Base-by-base conservation (phyloP, 2,329 filamentous ascomycete species). In the Exophiala phaeomuriformis region DNA sequence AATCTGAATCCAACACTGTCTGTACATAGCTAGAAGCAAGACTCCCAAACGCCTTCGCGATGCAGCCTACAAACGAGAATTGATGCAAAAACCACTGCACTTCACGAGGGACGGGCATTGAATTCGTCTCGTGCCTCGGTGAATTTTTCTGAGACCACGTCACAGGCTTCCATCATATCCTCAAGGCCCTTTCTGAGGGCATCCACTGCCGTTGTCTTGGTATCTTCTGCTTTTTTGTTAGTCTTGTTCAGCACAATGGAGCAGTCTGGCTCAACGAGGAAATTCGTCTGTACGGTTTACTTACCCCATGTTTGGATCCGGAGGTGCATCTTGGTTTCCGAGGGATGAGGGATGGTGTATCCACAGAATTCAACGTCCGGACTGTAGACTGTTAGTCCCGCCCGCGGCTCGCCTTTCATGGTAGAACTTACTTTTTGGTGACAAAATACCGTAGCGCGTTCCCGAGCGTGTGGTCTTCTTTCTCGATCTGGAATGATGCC, bases 321-420 rank as follows among this genome's bases (percentile, higher is more conserved):
- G 58, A 98, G 76, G 67, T 97, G 95, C 91, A 98, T 95, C 73
- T 95, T 93, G 39, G 84, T 76, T 72, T 98, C 93, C 37, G 90
- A 95, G 47, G 93, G 93, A 72, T 98, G 93, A 31, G 93, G 93
- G 57, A 98, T 97, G 5, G 91, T 88, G 71, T 98, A 98, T 57
- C 91, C 93, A 72, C 93, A 97, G 73, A 98, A 96, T 70, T 98
- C 93, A 56, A 98, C 93, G 60, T 93, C 83, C 31, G 93, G 91
- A 70, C 91, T 97, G 61, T 12, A 27, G 39, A 52, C 10, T 39
- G 43, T 41, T 27, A 48, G 51, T 33, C 32, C 49, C 37, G 30
- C 32, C 49, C 33, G 37, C 32, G 5, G 19, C 10, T 4, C 19
- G 3, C 27, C 29, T 44, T 41, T 4, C 8, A 32, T 3, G 29